These are phyloP conservation scores for Carex parvula DNA, from an alignment of 176 grass and related monocot species.

Conservation along the genomic window DNA sequence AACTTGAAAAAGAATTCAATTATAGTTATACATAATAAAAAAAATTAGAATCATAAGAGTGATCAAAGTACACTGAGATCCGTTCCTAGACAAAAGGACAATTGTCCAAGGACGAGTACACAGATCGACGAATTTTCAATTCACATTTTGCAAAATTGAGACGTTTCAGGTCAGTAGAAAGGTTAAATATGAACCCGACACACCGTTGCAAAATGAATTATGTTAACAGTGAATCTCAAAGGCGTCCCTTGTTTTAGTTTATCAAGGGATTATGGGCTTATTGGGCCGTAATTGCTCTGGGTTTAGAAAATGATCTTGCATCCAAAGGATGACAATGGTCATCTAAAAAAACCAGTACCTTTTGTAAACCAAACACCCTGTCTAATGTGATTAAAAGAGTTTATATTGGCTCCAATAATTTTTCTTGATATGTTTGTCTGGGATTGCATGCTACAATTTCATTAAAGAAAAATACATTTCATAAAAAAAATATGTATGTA, in stretches of 20 bases:
- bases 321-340: not conserved
- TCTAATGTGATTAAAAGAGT: too few species aligned
- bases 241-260: not conserved
- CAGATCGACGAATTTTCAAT: not conserved
- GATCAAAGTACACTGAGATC: too few species aligned
- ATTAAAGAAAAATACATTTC: not conserved
- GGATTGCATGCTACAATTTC: too few species aligned
- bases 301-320: not conserved
- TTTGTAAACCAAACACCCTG: too few species aligned
- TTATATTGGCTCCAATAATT: too few species aligned
- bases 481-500: not conserved
- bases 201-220: not conserved
- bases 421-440: too few species aligned
- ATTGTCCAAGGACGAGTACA: not conserved
- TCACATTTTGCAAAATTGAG: not conserved
- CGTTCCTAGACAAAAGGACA: too few species aligned
- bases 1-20: too few species aligned
- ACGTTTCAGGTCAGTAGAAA: not conserved
- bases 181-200: not conserved
- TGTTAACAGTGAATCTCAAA: not conserved
- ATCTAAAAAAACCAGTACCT: too few species aligned
- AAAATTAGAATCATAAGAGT: too few species aligned
- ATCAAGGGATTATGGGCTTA: not conserved
- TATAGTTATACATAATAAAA: too few species aligned
- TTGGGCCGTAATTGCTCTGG: not conserved